Percentiles rank a stretch among this genome's conserved stretches.
phyloP scores from a whole-genome alignment of 2,329 filamentous ascomycete species.

The Xylogone sp. region DNA sequence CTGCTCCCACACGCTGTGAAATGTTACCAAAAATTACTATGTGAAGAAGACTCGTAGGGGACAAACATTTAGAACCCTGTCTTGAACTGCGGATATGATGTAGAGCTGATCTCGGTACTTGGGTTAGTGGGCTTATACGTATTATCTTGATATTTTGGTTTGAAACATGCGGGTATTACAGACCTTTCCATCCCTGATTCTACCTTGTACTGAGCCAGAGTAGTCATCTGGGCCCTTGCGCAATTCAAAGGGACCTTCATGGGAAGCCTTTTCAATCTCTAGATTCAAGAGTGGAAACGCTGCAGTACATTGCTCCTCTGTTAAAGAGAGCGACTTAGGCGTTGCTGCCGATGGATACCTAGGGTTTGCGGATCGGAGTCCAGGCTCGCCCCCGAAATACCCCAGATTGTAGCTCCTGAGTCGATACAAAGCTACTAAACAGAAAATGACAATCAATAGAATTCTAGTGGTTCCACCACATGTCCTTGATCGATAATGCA shows the following conservation, averaged over 20 bases:
- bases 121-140: neutral
- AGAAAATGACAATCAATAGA: neutral
- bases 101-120: conserved; percentile 27
- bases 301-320: conserved; percentile 34
- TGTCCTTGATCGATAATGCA: neutral
- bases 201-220: conserved; percentile 33
- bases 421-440: neutral
- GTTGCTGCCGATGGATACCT: neutral
- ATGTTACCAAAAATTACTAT: neutral
- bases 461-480: neutral
- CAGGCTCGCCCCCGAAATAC: neutral
- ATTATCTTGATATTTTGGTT: neutral
- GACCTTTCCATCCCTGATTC: conserved; percentile 35
- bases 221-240: conserved; percentile 25
- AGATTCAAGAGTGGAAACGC: conserved; percentile 40
- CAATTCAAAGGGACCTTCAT: conserved; percentile 38
- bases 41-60: neutral
- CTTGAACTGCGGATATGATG: conserved; percentile 37
- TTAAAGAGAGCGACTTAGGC: conserved; percentile 19
- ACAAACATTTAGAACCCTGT: conserved; percentile 3
- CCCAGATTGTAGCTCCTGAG: neutral
- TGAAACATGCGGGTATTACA: neutral
- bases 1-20: conserved; percentile 26
- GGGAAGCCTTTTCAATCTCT: conserved; percentile 38
- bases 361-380: no score